phyloP scores from a whole-genome alignment of 2,329 filamentous ascomycete species.

The Colletotrichum melonis region DNA sequence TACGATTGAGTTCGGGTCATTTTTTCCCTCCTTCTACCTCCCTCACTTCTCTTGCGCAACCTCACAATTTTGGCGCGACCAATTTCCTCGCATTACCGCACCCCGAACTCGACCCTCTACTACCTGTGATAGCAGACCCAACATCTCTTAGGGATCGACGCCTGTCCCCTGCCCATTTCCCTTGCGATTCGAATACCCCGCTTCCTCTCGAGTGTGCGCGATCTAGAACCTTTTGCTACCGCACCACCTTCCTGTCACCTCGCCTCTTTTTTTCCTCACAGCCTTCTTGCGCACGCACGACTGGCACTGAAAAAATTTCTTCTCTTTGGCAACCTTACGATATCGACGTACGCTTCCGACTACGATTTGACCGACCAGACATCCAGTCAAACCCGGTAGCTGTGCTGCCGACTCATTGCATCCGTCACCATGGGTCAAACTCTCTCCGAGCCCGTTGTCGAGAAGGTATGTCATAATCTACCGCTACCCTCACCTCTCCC shows the following conservation, averaged over 20 bases:
- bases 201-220: slow-evolving; percentile 39
- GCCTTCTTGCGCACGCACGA: slow-evolving; percentile 33
- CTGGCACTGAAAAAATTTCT: slow-evolving; percentile 26
- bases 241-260: slow-evolving; percentile 28
- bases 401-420: slow-evolving; percentile 43
- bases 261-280: slow-evolving; percentile 18
- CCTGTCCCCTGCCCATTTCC: slow-evolving; percentile 33
- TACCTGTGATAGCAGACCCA: background rate
- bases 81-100: background rate
- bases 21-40: slow-evolving; percentile 15
- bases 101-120: slow-evolving; percentile 19
- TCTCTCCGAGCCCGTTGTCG: slow-evolving; percentile 97
- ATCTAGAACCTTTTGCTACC: slow-evolving; percentile 39
- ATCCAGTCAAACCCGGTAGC: slow-evolving; percentile 39
- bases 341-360: slow-evolving; percentile 7
- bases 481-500: background rate
- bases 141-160: slow-evolving; percentile 28
- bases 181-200: slow-evolving; percentile 38
- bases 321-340: background rate
- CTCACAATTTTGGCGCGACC: slow-evolving; percentile 7
- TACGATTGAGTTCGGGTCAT: slow-evolving; percentile 25
- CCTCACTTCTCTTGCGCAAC: slow-evolving; percentile 25
- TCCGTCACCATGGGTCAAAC: slow-evolving; percentile 90
- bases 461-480: slow-evolving; percentile 81
- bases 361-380: slow-evolving; percentile 26